phyloP scores from a whole-genome alignment of 176 grass and related monocot genomes.

The Dactylis glomerata region DNA sequence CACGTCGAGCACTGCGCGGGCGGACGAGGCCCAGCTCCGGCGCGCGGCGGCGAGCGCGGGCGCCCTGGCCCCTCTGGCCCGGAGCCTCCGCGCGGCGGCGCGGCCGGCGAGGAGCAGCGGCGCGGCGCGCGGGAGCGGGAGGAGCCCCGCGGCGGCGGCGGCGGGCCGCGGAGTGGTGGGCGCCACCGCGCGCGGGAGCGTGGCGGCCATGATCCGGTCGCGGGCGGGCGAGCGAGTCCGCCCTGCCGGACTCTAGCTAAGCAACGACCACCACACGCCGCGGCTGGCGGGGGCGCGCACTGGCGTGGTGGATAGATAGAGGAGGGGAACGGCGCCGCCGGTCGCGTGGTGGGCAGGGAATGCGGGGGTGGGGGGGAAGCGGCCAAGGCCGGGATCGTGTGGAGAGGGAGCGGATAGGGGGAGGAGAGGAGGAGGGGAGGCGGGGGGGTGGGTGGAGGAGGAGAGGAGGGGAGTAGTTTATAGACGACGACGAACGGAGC shows the following conservation, averaged over 20 bases:
- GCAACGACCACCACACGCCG: neutral
- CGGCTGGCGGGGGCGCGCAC: neutral
- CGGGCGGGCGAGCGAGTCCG: neutral
- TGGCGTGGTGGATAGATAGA: neutral
- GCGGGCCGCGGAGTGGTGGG: neutral
- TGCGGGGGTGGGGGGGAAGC: constrained; percentile 14
- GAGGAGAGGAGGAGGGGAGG: constrained; percentile 7
- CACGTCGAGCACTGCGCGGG: constrained; percentile 36
- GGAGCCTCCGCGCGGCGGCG: constrained; percentile 33
- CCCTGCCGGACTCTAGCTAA: neutral
- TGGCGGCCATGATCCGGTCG: constrained; percentile 36
- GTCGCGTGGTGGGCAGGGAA: neutral
- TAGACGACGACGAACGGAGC: constrained; percentile 29
- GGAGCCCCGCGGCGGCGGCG: constrained; percentile 8
- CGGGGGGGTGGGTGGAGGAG: neutral
- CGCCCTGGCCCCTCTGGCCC: constrained; percentile 26
- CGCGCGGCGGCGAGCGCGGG: constrained; percentile 33
- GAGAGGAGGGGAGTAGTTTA: constrained; percentile 16
- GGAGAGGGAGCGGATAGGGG: constrained; percentile 46
- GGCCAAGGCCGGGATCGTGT: constrained; percentile 54
- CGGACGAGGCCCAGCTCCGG: constrained; percentile 34
- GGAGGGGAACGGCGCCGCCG: neutral
- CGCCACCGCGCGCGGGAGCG: constrained; percentile 38
- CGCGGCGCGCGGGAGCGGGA: constrained; percentile 33
- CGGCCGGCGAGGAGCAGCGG: constrained; percentile 53